phyloP scores from a whole-genome alignment of 257 asterid species.

The Thymus quinquecostatus region DNA sequence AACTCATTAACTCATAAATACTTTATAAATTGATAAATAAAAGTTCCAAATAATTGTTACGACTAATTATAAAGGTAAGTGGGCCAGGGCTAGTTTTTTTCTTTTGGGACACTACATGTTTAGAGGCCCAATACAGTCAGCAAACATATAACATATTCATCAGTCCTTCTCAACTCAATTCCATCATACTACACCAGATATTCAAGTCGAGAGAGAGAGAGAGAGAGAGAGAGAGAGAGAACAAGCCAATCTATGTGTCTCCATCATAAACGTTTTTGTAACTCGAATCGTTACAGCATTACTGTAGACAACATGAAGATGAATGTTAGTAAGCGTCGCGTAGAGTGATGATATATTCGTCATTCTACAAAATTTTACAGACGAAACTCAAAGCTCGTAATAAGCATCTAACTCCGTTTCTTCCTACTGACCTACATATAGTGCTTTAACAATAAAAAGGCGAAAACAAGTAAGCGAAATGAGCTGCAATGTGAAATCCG shows the following conservation, averaged over 20 bases:
- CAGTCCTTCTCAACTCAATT: background rate
- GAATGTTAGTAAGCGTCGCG: background rate
- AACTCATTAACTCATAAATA: too few species aligned
- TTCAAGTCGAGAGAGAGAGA: too few species aligned
- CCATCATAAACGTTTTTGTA: too few species aligned
- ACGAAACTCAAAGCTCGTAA: conserved; percentile 31
- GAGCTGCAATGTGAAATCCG: conserved; percentile 19
- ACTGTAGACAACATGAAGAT: too few species aligned
- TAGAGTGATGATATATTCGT: conserved; percentile 3
- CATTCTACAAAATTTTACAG: conserved; percentile 32
- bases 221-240: too few species aligned
- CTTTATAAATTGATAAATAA: too few species aligned
- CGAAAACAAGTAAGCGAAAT: conserved; percentile 10
- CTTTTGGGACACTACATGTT: background rate
- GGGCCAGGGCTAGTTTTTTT: background rate
- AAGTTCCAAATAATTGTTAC: too few species aligned
- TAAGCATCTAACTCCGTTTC: conserved; percentile 25
- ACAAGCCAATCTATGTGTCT: background rate
- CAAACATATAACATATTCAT: background rate
- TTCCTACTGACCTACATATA: conserved; percentile 9
- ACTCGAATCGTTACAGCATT: too few species aligned
- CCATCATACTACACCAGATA: background rate
- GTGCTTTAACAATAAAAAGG: background rate
- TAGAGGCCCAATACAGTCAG: background rate
- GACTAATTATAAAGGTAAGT: background rate